Evolutionary conservation across 768 basidiomycete genomes (phyloP), one percentile per base, ranked within the genome.

Genomic region (Boletus subparvulus): DNA sequence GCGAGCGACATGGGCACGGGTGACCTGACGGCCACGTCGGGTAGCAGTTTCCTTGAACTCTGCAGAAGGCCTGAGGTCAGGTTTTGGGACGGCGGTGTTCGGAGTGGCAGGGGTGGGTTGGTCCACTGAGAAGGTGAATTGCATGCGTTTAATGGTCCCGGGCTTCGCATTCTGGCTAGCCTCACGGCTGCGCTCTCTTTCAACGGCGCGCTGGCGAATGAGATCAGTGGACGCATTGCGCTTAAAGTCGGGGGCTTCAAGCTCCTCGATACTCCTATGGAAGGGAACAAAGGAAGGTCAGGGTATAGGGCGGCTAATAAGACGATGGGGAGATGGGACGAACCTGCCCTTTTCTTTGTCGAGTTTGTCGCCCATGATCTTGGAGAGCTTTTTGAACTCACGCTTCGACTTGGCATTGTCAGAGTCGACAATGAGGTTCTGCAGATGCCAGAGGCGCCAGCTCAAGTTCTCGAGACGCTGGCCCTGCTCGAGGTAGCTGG

Each of bases 331-430:
- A 54, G 43, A 49, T 7, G 33, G 32, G 39, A 82, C 90, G 61
- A 49, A 92, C 92, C 89, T 76, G 69, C 92, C 92, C 75, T 92
- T 93, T 76, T 94, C 92, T 76, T 90, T 92, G 80, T 94, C 92
- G 65, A 94, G 79, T 73, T 90, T 92, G 78, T 94, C 92, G 61
- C 92, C 83, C 92, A 94, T 94, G 70, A 74, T 83, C 74, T 88
- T 91, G 65, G 88, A 89, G 53, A 94, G 84, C 66, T 90, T 92
- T 77, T 87, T 90, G 80, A 94, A 93, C 75, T 93, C 90, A 47
- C 92, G 87, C 70, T 92, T 92, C 16, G 87, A 73, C 74, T 85
- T 89, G 42, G 92, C 90, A 61, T 92, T 92, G 80, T 94, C 92
- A 58, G 86, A 81, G 75, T 94, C 91, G 75, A 94, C 91, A 78